Evolutionary conservation across 139 green algal genomes (phyloP), one percentile per base, ranked within the genome.

Genomic region (Chlamydomonas applanata): DNA sequence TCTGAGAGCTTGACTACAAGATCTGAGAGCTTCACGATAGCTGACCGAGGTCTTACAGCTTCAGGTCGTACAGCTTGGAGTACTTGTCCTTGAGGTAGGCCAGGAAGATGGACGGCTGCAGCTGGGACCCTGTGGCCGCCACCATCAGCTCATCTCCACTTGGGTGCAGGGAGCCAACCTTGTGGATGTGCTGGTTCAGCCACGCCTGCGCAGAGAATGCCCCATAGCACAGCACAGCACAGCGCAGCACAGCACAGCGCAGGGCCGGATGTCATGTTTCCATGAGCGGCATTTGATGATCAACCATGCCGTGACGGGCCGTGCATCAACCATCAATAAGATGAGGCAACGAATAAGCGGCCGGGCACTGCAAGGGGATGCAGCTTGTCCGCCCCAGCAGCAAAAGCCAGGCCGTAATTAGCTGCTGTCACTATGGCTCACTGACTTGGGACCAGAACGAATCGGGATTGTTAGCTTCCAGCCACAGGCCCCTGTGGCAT

Each of bases 111-210:
- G 79, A 20, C 2, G 91, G 89, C 52, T 97, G 69, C 62, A 98
- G 83, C 1, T 83, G 79, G 0, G 71, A 71, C 11, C 94, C 94
- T 2, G 93, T 97, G 0, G 91, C 91, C 0, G 72, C 75, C 33
- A 64, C 68, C 82, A 97, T 88, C 9, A 97, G 84, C 68, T 96
- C 90, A 74, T 98, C 94, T 45, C 85, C 92, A 33, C 74, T 89
- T 2, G 77, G 34, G 64, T 91, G 78, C 72, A 97, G 78, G 4
- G 71, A 90, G 4, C 94, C 94, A 35, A 91, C 61, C 53, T 72
- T 65, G 82, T 98, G 93, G 17, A 98, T 83, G 17, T 94, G 91
- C 32, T 87, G 72, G 30, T 92, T 91, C 33, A 98, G 82, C 92
- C 92, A 97, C 4, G 69, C 57, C 79, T 89, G 74, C 60, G 78